Conservation (phyloP, 306 rosid species). For the Calophaca sinica region DNA sequence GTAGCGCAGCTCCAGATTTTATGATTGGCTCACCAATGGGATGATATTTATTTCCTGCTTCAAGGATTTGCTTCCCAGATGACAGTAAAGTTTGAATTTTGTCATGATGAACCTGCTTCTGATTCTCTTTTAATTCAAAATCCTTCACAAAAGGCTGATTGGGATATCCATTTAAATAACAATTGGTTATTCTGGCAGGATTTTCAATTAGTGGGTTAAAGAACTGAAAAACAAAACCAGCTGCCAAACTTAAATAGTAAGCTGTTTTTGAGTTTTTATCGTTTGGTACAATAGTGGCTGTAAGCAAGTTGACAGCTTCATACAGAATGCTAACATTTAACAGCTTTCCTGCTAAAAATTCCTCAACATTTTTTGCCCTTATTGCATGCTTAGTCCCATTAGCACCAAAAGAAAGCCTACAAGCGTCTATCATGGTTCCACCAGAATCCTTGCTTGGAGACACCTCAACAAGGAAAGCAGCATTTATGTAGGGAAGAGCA, state of each 20-base stretch:
- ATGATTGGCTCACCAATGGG: slow-evolving; percentile 77
- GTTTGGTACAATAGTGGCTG: slow-evolving; percentile 61
- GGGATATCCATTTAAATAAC: slow-evolving; percentile 38
- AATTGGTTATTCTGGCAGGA: slow-evolving; percentile 37
- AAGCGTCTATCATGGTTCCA: slow-evolving; percentile 55
- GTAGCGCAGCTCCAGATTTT: slow-evolving; percentile 79
- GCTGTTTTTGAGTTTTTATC: slow-evolving; percentile 61
- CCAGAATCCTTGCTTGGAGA: slow-evolving; percentile 59
- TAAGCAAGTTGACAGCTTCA: slow-evolving; percentile 67
- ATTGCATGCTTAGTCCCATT: slow-evolving; percentile 74
- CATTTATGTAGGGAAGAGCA: slow-evolving; percentile 74
- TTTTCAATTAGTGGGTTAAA: slow-evolving; percentile 61
- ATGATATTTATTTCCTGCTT: slow-evolving; percentile 55
- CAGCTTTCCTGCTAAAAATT: slow-evolving; percentile 67
- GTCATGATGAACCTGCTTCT: slow-evolving; percentile 33
- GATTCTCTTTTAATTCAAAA: slow-evolving; percentile 44
- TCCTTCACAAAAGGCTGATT: slow-evolving; percentile 15
- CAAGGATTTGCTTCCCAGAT: slow-evolving; percentile 71
- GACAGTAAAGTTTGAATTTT: slow-evolving; percentile 56
- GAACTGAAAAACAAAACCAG: slow-evolving; percentile 78
- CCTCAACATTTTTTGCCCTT: slow-evolving; percentile 79
- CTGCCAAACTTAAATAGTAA: slow-evolving; percentile 81
- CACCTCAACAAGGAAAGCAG: slow-evolving; percentile 78
- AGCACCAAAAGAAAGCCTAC: slow-evolving; percentile 81
- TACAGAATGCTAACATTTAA: slow-evolving; percentile 58